These are phyloP conservation scores for Capsella bursapastoris DNA, from an alignment of 345 rosid species.

Conservation along the genomic window DNA sequence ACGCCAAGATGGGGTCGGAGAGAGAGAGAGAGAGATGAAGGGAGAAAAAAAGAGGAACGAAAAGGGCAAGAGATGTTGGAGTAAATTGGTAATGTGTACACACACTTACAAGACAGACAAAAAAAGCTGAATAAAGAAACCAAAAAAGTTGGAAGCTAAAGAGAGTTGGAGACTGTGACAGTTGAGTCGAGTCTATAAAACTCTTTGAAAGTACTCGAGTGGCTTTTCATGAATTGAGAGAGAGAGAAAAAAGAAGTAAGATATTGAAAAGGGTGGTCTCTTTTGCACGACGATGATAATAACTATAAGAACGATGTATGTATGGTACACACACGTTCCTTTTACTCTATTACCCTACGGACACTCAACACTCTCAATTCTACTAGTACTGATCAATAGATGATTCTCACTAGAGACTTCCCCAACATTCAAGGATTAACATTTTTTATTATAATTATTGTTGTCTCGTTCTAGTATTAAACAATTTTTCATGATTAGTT, in stretches of 20 bases:
- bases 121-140: background rate
- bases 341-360: slow-evolving; percentile 12
- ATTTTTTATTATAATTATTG: no score
- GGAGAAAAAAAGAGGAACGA: background rate
- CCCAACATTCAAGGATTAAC: background rate
- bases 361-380: background rate
- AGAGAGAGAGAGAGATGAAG: background rate
- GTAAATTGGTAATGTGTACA: slow-evolving; percentile 1
- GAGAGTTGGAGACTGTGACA: slow-evolving; percentile 39
- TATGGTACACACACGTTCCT: slow-evolving; percentile 12
- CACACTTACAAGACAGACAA: slow-evolving; percentile 22
- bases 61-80: slow-evolving; percentile 20
- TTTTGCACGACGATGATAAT: slow-evolving; percentile 29
- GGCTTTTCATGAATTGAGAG: slow-evolving; percentile 27
- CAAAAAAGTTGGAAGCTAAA: slow-evolving; percentile 6
- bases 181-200: slow-evolving; percentile 28
- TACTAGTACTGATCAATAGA: background rate
- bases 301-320: background rate
- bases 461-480: no score
- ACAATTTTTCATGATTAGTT: no score
- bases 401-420: background rate
- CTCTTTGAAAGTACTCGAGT: slow-evolving; percentile 39
- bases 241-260: background rate
- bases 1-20: slow-evolving; percentile 33
- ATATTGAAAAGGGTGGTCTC: background rate